Evolutionary conservation across 805 yeast genomes (phyloP).

Genomic region (Saccharomycopsis sp.): DNA sequence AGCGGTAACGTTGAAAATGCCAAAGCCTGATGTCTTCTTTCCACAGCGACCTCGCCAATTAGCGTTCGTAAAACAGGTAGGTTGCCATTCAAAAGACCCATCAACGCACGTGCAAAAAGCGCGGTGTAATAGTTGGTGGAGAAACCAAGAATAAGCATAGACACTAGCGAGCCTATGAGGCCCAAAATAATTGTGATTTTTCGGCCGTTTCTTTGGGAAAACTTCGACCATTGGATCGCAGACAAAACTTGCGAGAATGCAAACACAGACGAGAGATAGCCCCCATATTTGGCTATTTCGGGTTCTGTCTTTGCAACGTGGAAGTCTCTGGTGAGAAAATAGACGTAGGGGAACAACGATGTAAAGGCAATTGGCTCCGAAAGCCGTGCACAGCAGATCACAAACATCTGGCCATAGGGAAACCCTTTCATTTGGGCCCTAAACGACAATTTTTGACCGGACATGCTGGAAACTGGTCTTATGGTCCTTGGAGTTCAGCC

Average conservation of each 20-base stretch:
- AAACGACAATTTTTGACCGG: conserved; percentile 27
- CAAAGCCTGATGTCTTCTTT: conserved; percentile 52
- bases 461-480: neutral
- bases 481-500: neutral
- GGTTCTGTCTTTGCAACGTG: conserved; percentile 42
- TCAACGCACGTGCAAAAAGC: conserved; percentile 42
- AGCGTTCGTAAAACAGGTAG: conserved; percentile 57
- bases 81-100: conserved; percentile 59
- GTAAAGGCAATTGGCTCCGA: conserved; percentile 61
- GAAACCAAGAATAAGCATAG: conserved; percentile 47
- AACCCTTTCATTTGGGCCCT: conserved; percentile 48
- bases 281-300: conserved; percentile 54
- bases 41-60: conserved; percentile 52
- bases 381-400: conserved; percentile 41
- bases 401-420: conserved; percentile 44
- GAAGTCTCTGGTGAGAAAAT: conserved; percentile 56
- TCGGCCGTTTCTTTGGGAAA: conserved; percentile 50
- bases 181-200: conserved; percentile 49
- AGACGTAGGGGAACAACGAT: conserved; percentile 56
- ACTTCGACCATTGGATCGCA: conserved; percentile 54
- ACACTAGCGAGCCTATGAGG: conserved; percentile 42
- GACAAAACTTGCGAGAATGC: conserved; percentile 54
- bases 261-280: conserved; percentile 55
- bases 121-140: conserved; percentile 47
- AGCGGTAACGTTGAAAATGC: conserved; percentile 59